Base-by-base conservation (phyloP, 2,329 filamentous ascomycete genomes). In the Botryotinia narcissicola region DNA sequence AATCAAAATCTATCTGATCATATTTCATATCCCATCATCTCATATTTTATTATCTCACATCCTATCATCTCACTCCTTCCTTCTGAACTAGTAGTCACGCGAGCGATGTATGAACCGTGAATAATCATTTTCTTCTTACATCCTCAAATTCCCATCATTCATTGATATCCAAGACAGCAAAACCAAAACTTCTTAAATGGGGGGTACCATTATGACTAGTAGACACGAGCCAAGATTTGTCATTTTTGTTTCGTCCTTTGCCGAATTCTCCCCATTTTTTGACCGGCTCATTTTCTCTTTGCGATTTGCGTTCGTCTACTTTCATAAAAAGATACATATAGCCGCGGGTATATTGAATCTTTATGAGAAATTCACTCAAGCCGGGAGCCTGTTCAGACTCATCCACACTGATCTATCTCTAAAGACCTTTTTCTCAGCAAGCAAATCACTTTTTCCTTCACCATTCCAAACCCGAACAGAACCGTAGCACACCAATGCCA, bases 121-220 rank as follows among this genome's bases (percentile, higher is more conserved):
- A n/a, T 8, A 54, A 3, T 5, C 12, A n/a, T n/a, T 54, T n/a
- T n/a, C 48, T 54, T 54, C 25, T 14, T 16, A 16, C 25, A n/a
- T n/a, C 4, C 48, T 54, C 12, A 54, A 2, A 54, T 54, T n/a
- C 25, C 48, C 25, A n/a, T 54, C 25, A 12, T 12, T 3, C 5
- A 12, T 14, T 54, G 4, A 54, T n/a, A n/a, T n/a, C 3, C 2
- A n/a, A 16, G 48, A 44, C 7, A 20, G 18, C 18, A 20, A 22
- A 35, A 7, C 5, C 35, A 35, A 20, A 46, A 46, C 20, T 9
- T 3, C 44, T 20, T 8, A 7, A 22, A 46, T 46, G 0, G 0
- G 44, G 20, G 20, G 8, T 46, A 20, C 8, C 18, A 22, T 20
- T 46, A 4, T 0, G 22, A 0, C 0, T 9, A 9, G 4, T 22